Base-by-base conservation (phyloP, 306 rosid species). In the Albizia julibrissin region DNA sequence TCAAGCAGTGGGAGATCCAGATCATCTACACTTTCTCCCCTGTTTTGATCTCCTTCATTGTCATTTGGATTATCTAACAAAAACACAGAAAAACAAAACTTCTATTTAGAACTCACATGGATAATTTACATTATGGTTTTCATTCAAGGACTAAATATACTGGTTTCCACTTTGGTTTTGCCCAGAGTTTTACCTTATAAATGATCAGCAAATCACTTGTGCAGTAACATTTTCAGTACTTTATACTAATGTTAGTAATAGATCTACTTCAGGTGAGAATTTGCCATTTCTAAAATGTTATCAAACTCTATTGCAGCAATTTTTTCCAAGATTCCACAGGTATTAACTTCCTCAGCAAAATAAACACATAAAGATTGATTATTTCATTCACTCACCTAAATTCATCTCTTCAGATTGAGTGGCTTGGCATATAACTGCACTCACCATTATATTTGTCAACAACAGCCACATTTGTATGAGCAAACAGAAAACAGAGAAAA, bases 1-100 rank as follows among this genome's bases (percentile, higher is more conserved):
- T 83, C 86, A 9, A 70, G 67, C 19, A 70, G 27, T 39, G 82
- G 86, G 19, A 83, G 82, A 14, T 86, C 86, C 69, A 88, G 67
- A 64, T 88, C 86, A 42, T 88, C 85, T 26, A 62, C 69, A 49
- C 70, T 69, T 68, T 37, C 87, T 69, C 65, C 85, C 43, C 15
- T 56, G 26, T n/a, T 70, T 29, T 54, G 69, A 71, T 49, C 74
- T 71, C 14, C 37, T 21, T 49, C 58, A 3, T 37, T 21, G 15
- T 26, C 16, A 19, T 52, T 50, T 21, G 40, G 59, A 15, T 52
- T 24, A 31, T 37, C 61, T 43, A 44, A 5, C 33, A 56, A 18
- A 18, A n/a, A 56, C 59, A 52, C 6, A 13, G 21, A 40, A 15
- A 10, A 3, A 5, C 4, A 14, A 16, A 40, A n/a, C 5, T 18